Base-by-base conservation (phyloP, 2,329 filamentous ascomycete genomes). In the Penicillium sp. region DNA sequence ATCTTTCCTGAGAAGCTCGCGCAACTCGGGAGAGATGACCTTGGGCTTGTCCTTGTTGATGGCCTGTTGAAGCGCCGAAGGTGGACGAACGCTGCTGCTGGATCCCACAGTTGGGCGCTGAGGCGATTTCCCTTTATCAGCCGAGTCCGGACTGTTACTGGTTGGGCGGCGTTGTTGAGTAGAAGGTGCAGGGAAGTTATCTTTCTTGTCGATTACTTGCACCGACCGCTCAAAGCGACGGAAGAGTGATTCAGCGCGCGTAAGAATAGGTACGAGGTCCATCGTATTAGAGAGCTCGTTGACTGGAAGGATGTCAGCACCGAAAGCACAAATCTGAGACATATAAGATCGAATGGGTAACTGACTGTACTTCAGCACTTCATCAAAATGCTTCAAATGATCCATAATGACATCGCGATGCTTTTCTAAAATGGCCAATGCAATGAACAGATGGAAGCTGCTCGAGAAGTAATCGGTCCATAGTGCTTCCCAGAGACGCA, bases 341-440 rank as follows among this genome's bases (percentile, higher is more conserved):
- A 14, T 9, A n/a, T 7, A 24, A 14, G 16, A 22, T 22, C 39
- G 41, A 10, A 41, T n/a, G 37, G 14, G 36, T n/a, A 3, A 80
- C 88, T 57, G 84, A 94, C 91, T 84, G 72, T 98, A 99, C 81
- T 99, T 99, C 31, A 99, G 80, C 35, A 99, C 92, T 76, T 99
- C 96, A 65, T 99, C 95, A 77, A 99, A 99, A 68, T 94, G 91
- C 72, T 92, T 86, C 27, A 99, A 80, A 76, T 99, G 95, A 56
- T 89, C 87, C 89, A 99, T 96, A 62, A 99, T 98, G 13, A 98
- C 90, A 70, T 94, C 89, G n/a, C 94, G 82, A 70, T 98, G 95
- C 78, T 96, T 96, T 76, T 99, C 95, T 24, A 99, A 77, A 40
- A 99, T 96, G 0, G 95, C 94, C 43, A 99, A 78, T 0, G 96